Percentiles rank a stretch among this genome's conserved stretches.
Evolutionary conservation across 73 alveolate genomes (phyloP).

Genomic region (Diophrys sp.): DNA sequence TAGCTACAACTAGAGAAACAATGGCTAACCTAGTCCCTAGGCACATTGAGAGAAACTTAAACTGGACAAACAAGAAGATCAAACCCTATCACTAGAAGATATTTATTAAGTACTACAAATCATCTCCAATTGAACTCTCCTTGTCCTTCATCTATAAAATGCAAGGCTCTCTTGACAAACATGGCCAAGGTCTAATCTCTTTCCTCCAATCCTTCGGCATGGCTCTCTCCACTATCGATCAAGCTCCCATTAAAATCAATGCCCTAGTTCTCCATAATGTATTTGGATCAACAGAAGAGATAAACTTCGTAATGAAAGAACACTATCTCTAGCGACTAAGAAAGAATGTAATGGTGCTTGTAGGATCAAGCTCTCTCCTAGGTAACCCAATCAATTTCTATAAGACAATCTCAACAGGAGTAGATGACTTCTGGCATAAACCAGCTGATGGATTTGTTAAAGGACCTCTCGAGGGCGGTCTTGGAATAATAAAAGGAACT

Average conservation of each 20-base stretch:
- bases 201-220: conserved; percentile 67
- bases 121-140: conserved; percentile 19
- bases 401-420: conserved; percentile 90
- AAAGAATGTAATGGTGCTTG: conserved; percentile 59
- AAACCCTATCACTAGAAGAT: conserved; percentile 6
- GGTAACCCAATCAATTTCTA: conserved; percentile 94
- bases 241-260: conserved; percentile 73
- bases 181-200: conserved; percentile 19
- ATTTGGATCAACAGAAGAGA: conserved; percentile 58
- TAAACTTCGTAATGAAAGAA: conserved; percentile 25
- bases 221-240: conserved; percentile 73
- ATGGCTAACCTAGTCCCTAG: background rate
- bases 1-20: conserved; percentile 21
- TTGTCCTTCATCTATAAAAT: conserved; percentile 40
- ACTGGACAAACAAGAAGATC: conserved; percentile 9
- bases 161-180: conserved; percentile 13
- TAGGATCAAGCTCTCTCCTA: conserved; percentile 89
- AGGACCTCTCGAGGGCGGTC: conserved; percentile 94
- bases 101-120: conserved; percentile 23
- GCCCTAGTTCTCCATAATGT: conserved; percentile 55
- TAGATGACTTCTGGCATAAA: conserved; percentile 89
- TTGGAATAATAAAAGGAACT: conserved; percentile 93
- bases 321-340: conserved; percentile 54
- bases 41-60: conserved; percentile 7
- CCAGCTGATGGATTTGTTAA: conserved; percentile 94